Evolutionary conservation across 441 rosid genomes (phyloP).

Genomic region (Breynia disticha): DNA sequence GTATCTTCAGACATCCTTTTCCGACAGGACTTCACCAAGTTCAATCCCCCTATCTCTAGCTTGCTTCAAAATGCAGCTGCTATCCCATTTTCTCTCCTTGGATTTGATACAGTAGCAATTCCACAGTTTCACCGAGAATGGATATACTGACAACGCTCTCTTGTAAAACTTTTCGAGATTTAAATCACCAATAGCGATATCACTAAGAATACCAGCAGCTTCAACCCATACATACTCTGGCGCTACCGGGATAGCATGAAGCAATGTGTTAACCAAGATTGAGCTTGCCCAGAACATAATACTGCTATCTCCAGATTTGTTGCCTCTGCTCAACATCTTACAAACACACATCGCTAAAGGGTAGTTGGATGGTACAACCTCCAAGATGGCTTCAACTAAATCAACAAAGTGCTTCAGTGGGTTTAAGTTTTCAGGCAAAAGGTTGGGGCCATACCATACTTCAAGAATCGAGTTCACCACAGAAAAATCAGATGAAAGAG

Average conservation of each 20-base stretch:
- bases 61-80: constrained; percentile 30
- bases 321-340: constrained; percentile 33
- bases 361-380: constrained; percentile 58
- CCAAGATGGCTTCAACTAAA: constrained; percentile 68
- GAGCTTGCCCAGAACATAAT: constrained; percentile 68
- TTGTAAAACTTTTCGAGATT: constrained; percentile 44
- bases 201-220: constrained; percentile 48
- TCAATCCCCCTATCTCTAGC: constrained; percentile 56
- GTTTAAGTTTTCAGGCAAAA: constrained; percentile 44
- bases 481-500: constrained; percentile 39
- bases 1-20: not conserved
- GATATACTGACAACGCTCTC: constrained; percentile 57
- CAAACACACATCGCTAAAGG: constrained; percentile 51
- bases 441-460: constrained; percentile 69
- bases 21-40: constrained; percentile 17
- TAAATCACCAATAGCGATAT: constrained; percentile 23
- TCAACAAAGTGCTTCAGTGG: constrained; percentile 60
- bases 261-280: constrained; percentile 42
- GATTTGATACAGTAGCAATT: constrained; percentile 27
- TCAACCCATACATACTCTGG: constrained; percentile 75
- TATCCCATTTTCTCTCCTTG: constrained; percentile 23
- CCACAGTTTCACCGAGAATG: constrained; percentile 68
- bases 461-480: constrained; percentile 59
- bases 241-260: constrained; percentile 67
- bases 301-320: constrained; percentile 20